Conservation (phyloP, 129 eudicot species). For the Centella asiatica region DNA sequence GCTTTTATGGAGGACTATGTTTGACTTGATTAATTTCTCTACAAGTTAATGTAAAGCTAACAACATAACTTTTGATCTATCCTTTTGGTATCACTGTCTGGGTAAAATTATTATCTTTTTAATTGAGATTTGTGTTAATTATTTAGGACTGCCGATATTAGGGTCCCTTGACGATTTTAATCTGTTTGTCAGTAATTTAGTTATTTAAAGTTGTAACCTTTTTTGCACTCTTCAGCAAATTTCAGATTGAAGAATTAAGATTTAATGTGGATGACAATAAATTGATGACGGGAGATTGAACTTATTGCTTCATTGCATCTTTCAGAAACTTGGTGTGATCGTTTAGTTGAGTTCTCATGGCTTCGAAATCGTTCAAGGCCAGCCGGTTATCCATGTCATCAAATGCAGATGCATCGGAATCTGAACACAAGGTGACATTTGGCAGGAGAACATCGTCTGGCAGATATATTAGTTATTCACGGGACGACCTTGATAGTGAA, state of each 20-base stretch:
- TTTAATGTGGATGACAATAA: background rate
- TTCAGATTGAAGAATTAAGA: background rate
- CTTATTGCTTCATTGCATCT: background rate
- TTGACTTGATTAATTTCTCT: background rate
- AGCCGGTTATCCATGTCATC: constrained; percentile 57
- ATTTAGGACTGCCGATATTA: background rate
- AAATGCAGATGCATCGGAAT: constrained; percentile 43
- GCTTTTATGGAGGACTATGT: background rate
- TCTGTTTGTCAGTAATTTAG: background rate
- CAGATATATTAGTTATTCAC: constrained; percentile 54
- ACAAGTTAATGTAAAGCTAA: background rate
- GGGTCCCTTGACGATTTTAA: background rate
- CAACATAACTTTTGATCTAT: background rate
- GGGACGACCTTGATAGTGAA: constrained; percentile 96
- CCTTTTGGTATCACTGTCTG: background rate
- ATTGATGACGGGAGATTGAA: background rate
- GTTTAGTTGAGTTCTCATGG: constrained; percentile 26
- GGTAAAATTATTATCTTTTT: no score
- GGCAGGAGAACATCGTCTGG: constrained; percentile 74
- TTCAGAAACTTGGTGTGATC: constrained; percentile 15
- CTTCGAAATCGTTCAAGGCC: constrained; percentile 51
- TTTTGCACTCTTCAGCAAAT: background rate
- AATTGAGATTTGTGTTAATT: no score
- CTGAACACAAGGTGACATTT: constrained; percentile 55
- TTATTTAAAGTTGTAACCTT: background rate